A percentile compares a stretch with the other conserved stretches of the same genome.
phyloP scores from a whole-genome alignment of 1,284 basidiomycete genomes.

The Moesziomyces parantarcticus region DNA sequence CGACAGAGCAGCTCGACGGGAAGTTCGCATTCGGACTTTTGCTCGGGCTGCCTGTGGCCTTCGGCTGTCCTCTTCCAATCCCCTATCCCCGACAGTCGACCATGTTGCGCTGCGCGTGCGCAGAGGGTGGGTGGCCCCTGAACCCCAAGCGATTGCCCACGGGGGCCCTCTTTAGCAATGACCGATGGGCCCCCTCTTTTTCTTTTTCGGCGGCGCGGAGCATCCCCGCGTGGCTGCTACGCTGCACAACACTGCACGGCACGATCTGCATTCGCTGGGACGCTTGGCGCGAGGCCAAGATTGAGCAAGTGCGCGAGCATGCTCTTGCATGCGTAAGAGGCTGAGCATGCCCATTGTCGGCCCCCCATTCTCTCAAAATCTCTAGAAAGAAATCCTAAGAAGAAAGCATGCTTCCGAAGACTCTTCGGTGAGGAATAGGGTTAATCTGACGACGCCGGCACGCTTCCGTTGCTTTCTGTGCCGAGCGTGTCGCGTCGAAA shows the following conservation, averaged over 20 bases:
- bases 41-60: no score
- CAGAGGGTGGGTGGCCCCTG: background rate
- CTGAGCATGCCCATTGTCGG: background rate
- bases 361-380: no score
- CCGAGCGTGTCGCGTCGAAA: no score
- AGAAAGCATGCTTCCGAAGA: no score
- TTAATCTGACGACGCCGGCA: background rate
- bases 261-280: no score
- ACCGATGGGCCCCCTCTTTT: background rate
- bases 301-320: background rate
- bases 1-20: background rate
- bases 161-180: background rate
- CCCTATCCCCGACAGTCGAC: no score
- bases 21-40: background rate
- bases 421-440: background rate
- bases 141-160: background rate
- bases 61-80: no score
- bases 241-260: no score
- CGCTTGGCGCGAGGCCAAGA: background rate
- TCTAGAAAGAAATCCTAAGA: no score
- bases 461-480: background rate
- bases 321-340: background rate
- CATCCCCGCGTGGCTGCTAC: background rate
- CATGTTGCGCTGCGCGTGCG: background rate
- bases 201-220: background rate